Conservation (phyloP, 106 monocot genomes). For the Allium sativum region DNA sequence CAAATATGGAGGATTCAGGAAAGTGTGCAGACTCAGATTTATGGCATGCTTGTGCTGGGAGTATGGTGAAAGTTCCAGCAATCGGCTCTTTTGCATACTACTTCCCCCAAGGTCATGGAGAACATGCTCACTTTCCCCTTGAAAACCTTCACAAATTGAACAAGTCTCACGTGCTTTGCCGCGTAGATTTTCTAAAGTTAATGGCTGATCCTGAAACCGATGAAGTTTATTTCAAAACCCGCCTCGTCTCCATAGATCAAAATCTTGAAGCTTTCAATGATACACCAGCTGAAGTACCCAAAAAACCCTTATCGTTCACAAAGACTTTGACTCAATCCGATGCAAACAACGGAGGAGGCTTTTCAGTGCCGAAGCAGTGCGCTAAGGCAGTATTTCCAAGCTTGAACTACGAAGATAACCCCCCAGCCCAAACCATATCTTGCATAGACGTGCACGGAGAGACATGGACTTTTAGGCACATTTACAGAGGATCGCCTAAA, state of each 20-base stretch:
- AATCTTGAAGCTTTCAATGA: neutral
- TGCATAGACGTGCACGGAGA: slow-evolving; percentile 31
- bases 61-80: slow-evolving; percentile 11
- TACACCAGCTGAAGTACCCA: neutral
- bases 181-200: slow-evolving; percentile 11
- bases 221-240: slow-evolving; percentile 21
- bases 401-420: slow-evolving; percentile 17
- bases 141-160: slow-evolving; percentile 2
- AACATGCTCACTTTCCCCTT: slow-evolving; percentile 23
- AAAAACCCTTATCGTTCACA: slow-evolving; percentile 1
- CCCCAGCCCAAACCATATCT: slow-evolving; percentile 29
- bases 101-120: slow-evolving; percentile 45
- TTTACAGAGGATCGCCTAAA: slow-evolving; percentile 48
- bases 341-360: slow-evolving; percentile 59
- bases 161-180: slow-evolving; percentile 9
- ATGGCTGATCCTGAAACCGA: slow-evolving; percentile 24
- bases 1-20: slow-evolving; percentile 2
- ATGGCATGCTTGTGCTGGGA: slow-evolving; percentile 32
- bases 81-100: slow-evolving; percentile 29
- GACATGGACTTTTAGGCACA: slow-evolving; percentile 43
- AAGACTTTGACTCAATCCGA: slow-evolving; percentile 53
- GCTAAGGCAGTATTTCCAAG: slow-evolving; percentile 39
- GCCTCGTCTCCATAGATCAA: slow-evolving; percentile 3
- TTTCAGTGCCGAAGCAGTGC: slow-evolving; percentile 52
- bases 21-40: slow-evolving; percentile 43